phyloP scores from a whole-genome alignment of 2,329 filamentous ascomycete species.

The Sporothrix humicola region DNA sequence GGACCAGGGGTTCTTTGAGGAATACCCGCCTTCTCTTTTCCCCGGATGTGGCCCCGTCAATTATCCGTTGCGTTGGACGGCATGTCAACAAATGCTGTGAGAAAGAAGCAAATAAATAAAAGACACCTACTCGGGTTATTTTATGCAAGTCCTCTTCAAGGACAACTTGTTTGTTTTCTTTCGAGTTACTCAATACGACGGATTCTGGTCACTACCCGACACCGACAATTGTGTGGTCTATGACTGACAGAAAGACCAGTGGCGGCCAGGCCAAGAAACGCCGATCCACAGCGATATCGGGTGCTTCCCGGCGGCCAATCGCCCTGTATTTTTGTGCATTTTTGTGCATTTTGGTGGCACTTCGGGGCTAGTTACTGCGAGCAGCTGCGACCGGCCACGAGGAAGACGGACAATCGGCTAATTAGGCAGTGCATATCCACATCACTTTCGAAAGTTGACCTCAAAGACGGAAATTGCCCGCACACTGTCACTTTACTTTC shows the following conservation, averaged over 20 bases:
- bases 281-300: constrained; percentile 23
- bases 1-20: neutral
- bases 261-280: neutral
- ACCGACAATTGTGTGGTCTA: neutral
- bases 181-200: neutral
- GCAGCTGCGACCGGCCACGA: neutral
- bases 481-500: neutral
- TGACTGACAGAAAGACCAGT: neutral
- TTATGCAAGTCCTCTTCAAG: no score
- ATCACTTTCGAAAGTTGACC: no score
- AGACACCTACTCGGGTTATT: no score
- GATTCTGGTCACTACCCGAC: neutral
- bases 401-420: no score
- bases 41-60: neutral
- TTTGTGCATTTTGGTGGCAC: neutral
- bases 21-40: neutral
- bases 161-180: neutral
- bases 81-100: neutral
- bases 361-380: neutral
- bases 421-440: neutral
- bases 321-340: neutral
- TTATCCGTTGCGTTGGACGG: neutral
- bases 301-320: neutral
- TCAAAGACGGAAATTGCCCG: neutral
- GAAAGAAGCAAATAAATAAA: neutral